Base-by-base conservation (phyloP, 2,329 filamentous ascomycete species). In the Ilyonectria mors-panacis region DNA sequence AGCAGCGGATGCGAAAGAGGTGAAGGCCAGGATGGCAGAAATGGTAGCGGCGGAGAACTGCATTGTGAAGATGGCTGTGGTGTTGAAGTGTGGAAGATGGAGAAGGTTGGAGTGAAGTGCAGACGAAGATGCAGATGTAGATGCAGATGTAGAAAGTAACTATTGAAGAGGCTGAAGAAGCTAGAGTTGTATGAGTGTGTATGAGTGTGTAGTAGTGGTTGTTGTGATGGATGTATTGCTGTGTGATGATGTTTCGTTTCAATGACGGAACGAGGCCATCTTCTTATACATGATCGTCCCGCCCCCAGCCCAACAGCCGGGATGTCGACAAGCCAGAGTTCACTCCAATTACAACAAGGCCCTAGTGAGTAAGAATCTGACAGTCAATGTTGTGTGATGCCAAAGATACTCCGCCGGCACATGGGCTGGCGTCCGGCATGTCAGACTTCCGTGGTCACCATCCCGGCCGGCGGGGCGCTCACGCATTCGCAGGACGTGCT, bases 1-100 rank as follows among this genome's bases (percentile, higher is more conserved):
- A 61, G 76, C 73, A 63, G 77, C 75, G 39, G 77, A 63, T 60
- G 79, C 72, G 21, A 78, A 55, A 42, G 81, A 78, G 67, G 79
- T 77, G 59, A 80, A 79, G 65, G 82, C 81, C 79, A 86, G 68
- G 70, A 84, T 73, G 76, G 80, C 75, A 44, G 81, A 73, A 65
- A 79, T 71, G 70, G 79, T 70, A 59, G 78, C 63, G 45, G 78
- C 66, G n/a, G 73, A 70, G 68, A 76, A 76, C 64, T 73, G 65
- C 74, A 76, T 73, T 59, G 72, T 82, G 76, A 79, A 77, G 48
- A 81, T 85, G 26, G 19, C 21, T 51, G 47, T 60, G 17, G 21
- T 63, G 28, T n/a, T 30, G 50, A 37, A 10, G 45, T 56, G 17
- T 44, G 15, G 12, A 23, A 47, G 45, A 59, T 33, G 42, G 21